phyloP scores from a whole-genome alignment of 306 rosid genomes.

The Malus domestica region DNA sequence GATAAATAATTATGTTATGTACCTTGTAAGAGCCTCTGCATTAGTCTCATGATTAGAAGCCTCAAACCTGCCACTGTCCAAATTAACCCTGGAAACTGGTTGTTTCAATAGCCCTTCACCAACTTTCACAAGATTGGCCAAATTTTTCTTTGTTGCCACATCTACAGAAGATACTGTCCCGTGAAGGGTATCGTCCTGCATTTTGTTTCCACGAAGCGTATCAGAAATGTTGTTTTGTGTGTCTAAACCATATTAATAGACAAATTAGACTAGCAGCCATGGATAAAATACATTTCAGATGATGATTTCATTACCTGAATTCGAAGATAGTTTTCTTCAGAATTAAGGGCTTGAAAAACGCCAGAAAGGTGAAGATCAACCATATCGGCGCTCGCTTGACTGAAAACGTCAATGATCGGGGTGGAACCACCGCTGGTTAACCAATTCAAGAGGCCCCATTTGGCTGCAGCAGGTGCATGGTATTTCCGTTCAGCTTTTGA shows the following conservation, averaged over 20 bases:
- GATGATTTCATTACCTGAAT: constrained; percentile 2
- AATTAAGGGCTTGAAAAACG: constrained; percentile 1
- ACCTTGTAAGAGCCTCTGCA: constrained; percentile 20
- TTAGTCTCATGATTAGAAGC: constrained; percentile 1
- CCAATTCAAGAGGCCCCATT: constrained; percentile 50
- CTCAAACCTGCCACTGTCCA: constrained; percentile 13
- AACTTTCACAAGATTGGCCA: constrained; percentile 7
- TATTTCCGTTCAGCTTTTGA: constrained; percentile 26
- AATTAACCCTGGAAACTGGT: constrained; percentile 20
- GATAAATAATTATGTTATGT: neutral
- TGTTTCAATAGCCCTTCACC: constrained; percentile 12
- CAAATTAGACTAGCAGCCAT: neutral
- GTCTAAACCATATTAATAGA: neutral
- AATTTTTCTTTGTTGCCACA: constrained; percentile 20
- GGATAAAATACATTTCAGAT: too few species aligned
- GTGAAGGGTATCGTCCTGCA: constrained; percentile 17
- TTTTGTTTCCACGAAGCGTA: too few species aligned
- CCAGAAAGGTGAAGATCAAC: constrained; percentile 7
- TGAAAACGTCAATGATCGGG: constrained; percentile 36
- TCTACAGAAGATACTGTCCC: constrained; percentile 14
- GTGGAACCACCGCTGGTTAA: constrained; percentile 17
- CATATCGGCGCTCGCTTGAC: constrained; percentile 1
- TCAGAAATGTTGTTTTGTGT: too few species aligned
- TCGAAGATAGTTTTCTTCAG: constrained; percentile 15
- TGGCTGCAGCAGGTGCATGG: constrained; percentile 29